Percentiles rank a stretch among this genome's conserved stretches.
These are phyloP conservation scores for Populus davidiana DNA, from an alignment of 345 rosid species.

Conservation along the genomic window DNA sequence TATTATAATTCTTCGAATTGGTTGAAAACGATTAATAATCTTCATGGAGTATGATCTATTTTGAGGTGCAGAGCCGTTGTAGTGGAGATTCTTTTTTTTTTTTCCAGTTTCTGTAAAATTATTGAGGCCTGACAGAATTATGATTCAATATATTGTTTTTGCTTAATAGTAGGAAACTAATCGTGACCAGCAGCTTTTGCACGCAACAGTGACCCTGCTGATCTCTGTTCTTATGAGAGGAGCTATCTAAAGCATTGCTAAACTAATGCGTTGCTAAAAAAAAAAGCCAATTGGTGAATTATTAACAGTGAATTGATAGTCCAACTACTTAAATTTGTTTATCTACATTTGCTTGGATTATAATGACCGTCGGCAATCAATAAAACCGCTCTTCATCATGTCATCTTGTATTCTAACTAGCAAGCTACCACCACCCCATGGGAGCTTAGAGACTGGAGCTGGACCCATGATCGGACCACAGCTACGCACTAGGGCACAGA, in stretches of 20 bases:
- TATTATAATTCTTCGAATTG: neutral
- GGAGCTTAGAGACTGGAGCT: neutral
- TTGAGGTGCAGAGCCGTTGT: neutral
- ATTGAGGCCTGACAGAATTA: neutral
- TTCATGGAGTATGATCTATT: conserved; percentile 9
- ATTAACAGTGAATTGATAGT: neutral
- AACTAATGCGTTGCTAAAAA: neutral
- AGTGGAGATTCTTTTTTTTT: neutral
- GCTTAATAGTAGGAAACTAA: too few species aligned
- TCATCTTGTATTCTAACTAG: neutral
- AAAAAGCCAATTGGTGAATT: conserved; percentile 6
- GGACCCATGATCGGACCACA: neutral
- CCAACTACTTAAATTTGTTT: neutral
- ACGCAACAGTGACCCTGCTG: neutral
- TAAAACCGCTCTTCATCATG: neutral
- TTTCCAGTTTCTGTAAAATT: neutral
- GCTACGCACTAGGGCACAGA: neutral
- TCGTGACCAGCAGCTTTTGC: neutral
- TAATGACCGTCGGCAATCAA: neutral
- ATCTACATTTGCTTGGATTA: neutral
- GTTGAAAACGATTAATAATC: conserved; percentile 31
- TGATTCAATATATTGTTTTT: neutral
- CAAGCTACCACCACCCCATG: neutral
- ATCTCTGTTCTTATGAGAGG: neutral
- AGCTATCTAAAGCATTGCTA: neutral